A percentile compares a stretch with the other conserved stretches of the same genome.
Evolutionary conservation across 2,329 filamentous ascomycete genomes (phyloP).

Genomic region (Mariannaea elegans): DNA sequence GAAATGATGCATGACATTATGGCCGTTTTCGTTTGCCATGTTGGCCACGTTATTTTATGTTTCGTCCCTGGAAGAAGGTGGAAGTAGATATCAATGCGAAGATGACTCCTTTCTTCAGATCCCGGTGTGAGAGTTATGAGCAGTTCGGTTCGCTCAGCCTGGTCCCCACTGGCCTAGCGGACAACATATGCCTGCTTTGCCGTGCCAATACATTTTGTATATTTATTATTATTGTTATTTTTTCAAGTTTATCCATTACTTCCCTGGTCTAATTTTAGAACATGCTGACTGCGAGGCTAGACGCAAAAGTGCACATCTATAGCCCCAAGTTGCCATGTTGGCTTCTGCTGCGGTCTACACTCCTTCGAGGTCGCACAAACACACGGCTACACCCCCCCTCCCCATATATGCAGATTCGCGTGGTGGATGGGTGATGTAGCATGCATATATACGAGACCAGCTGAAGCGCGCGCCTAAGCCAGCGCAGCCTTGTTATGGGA

Average conservation of each 20-base stretch:
- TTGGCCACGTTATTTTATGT: background rate
- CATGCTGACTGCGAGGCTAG: background rate
- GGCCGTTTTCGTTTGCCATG: background rate
- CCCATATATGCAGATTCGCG: too few species aligned
- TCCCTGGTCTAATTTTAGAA: background rate
- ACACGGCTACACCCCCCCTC: too few species aligned
- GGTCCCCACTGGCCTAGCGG: too few species aligned
- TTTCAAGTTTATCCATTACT: background rate
- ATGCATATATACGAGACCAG: too few species aligned
- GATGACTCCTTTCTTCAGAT: background rate
- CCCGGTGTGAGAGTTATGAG: too few species aligned
- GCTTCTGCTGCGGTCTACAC: background rate
- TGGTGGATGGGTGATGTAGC: background rate
- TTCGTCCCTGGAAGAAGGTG: background rate
- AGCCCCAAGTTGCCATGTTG: background rate
- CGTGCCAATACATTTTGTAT: background rate
- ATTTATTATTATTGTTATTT: background rate
- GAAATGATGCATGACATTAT: background rate
- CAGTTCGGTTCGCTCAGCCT: too few species aligned
- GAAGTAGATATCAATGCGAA: background rate
- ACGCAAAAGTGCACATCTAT: background rate
- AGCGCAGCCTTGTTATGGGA: too few species aligned
- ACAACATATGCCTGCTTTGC: too few species aligned
- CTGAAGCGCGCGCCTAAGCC: too few species aligned
- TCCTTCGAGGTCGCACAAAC: too few species aligned